These are phyloP conservation scores for Aureobasidium subglaciale DNA, from an alignment of 2,329 filamentous ascomycete genomes.

Conservation along the genomic window DNA sequence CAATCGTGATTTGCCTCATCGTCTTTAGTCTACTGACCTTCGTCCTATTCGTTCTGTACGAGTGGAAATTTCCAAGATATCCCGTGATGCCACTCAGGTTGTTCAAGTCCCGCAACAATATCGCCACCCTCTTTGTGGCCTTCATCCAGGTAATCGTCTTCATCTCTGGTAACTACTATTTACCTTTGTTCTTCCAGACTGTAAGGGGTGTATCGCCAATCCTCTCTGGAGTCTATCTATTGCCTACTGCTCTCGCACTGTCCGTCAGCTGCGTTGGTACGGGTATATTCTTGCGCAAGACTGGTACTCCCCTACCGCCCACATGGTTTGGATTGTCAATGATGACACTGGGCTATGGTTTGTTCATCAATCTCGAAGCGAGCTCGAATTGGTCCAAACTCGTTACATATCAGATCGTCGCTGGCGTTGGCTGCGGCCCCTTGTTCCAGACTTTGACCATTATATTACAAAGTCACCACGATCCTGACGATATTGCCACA, in stretches of 20 bases:
- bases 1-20: conserved; percentile 45
- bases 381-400: conserved; percentile 31
- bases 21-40: conserved; percentile 12
- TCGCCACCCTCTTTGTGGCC: conserved; percentile 57
- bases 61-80: conserved; percentile 65
- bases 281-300: conserved; percentile 38
- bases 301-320: conserved; percentile 43
- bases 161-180: conserved; percentile 70
- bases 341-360: conserved; percentile 32
- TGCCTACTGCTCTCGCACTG: conserved; percentile 28
- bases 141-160: conserved; percentile 72
- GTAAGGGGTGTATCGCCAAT: conserved; percentile 62
- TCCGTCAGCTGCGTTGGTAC: conserved; percentile 27
- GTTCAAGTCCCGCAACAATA: conserved; percentile 59
- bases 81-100: conserved; percentile 70
- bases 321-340: conserved; percentile 41
- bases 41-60: conserved; percentile 61
- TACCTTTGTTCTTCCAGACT: conserved; percentile 79
- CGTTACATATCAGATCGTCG: conserved; percentile 51
- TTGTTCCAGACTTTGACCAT: conserved; percentile 62
- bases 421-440: conserved; percentile 52
- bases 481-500: conserved; percentile 55
- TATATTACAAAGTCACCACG: conserved; percentile 54
- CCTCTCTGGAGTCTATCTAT: conserved; percentile 57
- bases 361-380: conserved; percentile 32